phyloP scores from a whole-genome alignment of 352 stramenopile species.

The Pythium pyrilobum region DNA sequence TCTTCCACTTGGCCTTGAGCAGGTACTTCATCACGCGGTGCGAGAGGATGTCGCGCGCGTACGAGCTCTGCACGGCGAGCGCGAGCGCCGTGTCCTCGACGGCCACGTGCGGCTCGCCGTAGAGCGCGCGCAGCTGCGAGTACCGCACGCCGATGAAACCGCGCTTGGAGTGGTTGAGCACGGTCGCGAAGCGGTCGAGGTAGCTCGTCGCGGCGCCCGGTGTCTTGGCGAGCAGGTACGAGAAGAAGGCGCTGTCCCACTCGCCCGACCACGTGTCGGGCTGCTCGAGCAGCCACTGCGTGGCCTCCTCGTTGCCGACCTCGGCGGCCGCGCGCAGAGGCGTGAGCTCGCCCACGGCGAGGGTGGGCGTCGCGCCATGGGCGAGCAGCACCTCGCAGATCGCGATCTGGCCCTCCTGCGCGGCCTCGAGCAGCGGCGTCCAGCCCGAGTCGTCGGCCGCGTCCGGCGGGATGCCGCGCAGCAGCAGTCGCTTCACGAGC shows the following conservation, averaged over 20 bases:
- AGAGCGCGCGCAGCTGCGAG: conserved; percentile 34
- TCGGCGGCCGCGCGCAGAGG: conserved; percentile 43
- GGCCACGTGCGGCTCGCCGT: conserved; percentile 40
- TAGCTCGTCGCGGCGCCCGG: conserved; percentile 33
- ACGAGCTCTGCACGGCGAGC: conserved; percentile 30
- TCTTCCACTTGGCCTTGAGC: conserved; percentile 54
- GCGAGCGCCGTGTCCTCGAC: conserved; percentile 45
- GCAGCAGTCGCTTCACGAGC: conserved; percentile 38
- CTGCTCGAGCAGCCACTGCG: conserved; percentile 39
- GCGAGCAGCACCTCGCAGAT: conserved; percentile 43
- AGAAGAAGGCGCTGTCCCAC: conserved; percentile 49
- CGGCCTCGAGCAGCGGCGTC: conserved; percentile 57
- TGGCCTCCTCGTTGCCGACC: conserved; percentile 52
- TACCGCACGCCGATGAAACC: conserved; percentile 49
- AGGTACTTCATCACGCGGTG: conserved; percentile 52
- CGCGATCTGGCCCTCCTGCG: conserved; percentile 47
- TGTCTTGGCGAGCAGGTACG: conserved; percentile 47
- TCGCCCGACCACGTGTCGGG: conserved; percentile 28
- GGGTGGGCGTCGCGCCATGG: conserved; percentile 33
- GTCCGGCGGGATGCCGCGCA: conserved; percentile 30
- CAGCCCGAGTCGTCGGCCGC: conserved; percentile 37
- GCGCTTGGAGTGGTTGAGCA: conserved; percentile 41
- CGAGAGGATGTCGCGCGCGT: conserved; percentile 41
- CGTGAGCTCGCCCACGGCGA: conserved; percentile 32
- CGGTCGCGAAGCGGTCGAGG: conserved; percentile 45